Evolutionary conservation across 148 eudicot species (phyloP), one percentile per base, ranked within the genome.

Genomic region (Camellia sinensis): DNA sequence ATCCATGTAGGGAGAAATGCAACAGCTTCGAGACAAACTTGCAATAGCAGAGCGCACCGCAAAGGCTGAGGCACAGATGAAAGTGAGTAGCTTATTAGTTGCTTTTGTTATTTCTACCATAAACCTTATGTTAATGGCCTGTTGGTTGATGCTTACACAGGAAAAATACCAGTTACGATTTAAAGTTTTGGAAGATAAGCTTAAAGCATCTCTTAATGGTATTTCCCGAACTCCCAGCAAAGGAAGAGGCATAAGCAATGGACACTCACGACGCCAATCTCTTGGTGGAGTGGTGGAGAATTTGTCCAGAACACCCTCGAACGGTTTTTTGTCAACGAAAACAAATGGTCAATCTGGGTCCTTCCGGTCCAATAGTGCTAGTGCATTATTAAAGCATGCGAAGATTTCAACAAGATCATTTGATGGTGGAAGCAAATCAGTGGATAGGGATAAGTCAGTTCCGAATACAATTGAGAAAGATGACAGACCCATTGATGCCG

Each of bases 1-100:
- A 62, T 76, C 18, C 48, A 54, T 80, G 53, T 66, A 94, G 94
- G 97, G 93, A 82, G 97, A 95, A 87, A 90, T 91, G 92, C 97
- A 96, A 75, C 98, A 92, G 79, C 94, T 96, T 80, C 88, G 90
- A 45, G 98, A 96, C 82, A 94, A 94, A 83, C 87, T 96, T 72
- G 90, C 94, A 13, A 81, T 92, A 37, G 94, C 94, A 59, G 99
- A 96, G 85, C 98, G 99, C 61, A 86, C 98, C 44, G 95, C 99
- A 19, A 96, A 91, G 83, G 95, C 97, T 59, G 99, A 96, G 88
- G 97, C 97, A 72, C 94, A 92, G 71, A 43, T 96, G 73, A 96
- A 96, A 85, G 99, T 96, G 82, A 84, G 91, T 73, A 83, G 48
- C 68, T 78, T 2, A 54, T 41, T 75, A 5, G 43, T 71, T 56